Conservation (phyloP, 148 eudicot species). For the Amaranthus cruentus region DNA sequence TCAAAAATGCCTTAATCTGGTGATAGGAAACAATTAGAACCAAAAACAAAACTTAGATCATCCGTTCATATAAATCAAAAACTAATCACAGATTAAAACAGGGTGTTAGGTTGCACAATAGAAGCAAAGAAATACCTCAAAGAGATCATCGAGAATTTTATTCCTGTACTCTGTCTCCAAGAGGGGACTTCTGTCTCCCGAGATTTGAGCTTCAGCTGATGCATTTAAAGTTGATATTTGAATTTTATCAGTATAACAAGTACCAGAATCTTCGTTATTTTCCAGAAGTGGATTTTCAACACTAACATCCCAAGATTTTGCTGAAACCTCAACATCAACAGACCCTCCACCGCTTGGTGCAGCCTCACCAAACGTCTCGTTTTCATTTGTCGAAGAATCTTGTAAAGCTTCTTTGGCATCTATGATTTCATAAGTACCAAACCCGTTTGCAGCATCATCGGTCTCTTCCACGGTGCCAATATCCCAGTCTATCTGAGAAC, state of each 20-base stretch:
- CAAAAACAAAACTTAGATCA: constrained; percentile 1
- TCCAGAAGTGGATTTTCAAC: constrained; percentile 62
- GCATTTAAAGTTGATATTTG: constrained; percentile 28
- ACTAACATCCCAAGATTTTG: constrained; percentile 78
- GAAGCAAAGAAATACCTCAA: constrained; percentile 53
- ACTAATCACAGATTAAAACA: background rate
- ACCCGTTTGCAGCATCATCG: constrained; percentile 70
- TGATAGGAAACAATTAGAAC: background rate
- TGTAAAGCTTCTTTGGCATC: constrained; percentile 69
- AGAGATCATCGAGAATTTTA: constrained; percentile 85
- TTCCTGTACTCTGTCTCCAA: constrained; percentile 88
- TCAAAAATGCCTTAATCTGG: constrained; percentile 83
- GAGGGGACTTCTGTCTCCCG: constrained; percentile 64
- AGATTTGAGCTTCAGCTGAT: constrained; percentile 30
- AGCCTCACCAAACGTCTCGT: constrained; percentile 31
- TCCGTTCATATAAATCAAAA: background rate
- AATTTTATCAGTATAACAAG: constrained; percentile 31
- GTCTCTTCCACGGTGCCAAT: constrained; percentile 70
- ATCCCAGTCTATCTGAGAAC: constrained; percentile 98
- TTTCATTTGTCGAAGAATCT: constrained; percentile 37
- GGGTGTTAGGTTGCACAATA: background rate
- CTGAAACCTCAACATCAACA: constrained; percentile 43
- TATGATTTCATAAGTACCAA: constrained; percentile 90
- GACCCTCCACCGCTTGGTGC: constrained; percentile 30
- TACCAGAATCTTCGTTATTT: constrained; percentile 32